Percentiles rank a stretch among this genome's conserved stretches.
Evolutionary conservation across 1,284 basidiomycete species (phyloP).

Genomic region (Cutaneotrichosporon daszewskae): DNA sequence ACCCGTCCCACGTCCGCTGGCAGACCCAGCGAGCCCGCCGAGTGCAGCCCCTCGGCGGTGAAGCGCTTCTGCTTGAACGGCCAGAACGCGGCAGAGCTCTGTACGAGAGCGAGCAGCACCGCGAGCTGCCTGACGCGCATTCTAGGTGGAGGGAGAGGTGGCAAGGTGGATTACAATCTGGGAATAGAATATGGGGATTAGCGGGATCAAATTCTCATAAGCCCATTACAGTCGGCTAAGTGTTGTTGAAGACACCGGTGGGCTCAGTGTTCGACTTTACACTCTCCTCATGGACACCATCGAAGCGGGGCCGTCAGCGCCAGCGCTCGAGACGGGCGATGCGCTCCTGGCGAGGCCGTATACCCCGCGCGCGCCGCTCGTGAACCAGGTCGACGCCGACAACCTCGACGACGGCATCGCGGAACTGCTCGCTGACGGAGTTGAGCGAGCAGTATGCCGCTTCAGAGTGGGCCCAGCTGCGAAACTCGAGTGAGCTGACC

Average conservation of each 20-base stretch:
- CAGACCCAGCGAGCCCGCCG: constrained; percentile 75
- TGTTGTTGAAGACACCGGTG: no score
- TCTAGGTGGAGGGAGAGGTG: not conserved
- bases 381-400: constrained; percentile 88
- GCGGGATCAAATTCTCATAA: constrained; percentile 2
- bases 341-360: constrained; percentile 3
- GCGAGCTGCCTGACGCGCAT: constrained; percentile 11
- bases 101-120: constrained; percentile 7
- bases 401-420: constrained; percentile 86
- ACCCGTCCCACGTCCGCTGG: constrained; percentile 60
- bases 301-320: not conserved
- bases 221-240: not conserved
- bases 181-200: not conserved
- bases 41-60: constrained; percentile 74
- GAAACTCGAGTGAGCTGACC: constrained; percentile 1
- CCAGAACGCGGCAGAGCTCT: constrained; percentile 51
- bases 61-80: constrained; percentile 79
- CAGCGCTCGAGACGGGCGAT: not conserved
- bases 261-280: no score
- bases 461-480: constrained; percentile 58
- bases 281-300: not conserved
- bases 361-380: constrained; percentile 58
- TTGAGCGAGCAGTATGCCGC: constrained; percentile 65
- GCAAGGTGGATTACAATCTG: not conserved
- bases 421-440: constrained; percentile 73